Base-by-base conservation (phyloP, 352 stramenopile species). In the Pythium rishiriense region DNA sequence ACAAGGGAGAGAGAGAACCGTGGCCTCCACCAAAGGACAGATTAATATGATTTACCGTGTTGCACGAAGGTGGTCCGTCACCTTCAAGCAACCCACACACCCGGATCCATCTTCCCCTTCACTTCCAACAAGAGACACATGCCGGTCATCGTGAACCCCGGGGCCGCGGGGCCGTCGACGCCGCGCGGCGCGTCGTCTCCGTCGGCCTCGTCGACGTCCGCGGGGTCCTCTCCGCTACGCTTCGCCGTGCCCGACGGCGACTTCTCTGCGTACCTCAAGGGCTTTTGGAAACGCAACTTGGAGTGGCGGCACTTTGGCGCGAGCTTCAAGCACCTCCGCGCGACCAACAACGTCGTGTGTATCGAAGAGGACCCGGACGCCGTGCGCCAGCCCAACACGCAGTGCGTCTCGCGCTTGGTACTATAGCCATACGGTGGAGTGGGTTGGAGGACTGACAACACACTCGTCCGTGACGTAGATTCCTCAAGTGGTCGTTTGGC, bases 251-350 rank as follows among this genome's bases (percentile, higher is more conserved):
- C 81, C 15, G 70, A 78, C 49, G 82, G 74, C 39, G 84, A 93
- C 73, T 88, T 93, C 26, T 79, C 73, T 54, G 51, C 73, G 43
- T 93, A 87, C 55, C 70, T 93, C 10, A 84, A 90, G 51, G 84
- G 84, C 1, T 90, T 85, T 61, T 93, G 84, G 84, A 93, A 93
- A 71, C 79, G 84, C 56, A 93, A 90, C 48, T 68, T 93, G 25
- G 82, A 93, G 68, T 93, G 84, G 84, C 76, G 76, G 9, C 79
- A 88, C 68, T 93, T 93, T 58, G 84, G 84, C 22, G 64, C 60
- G 29, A 87, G 77, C 42, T 93, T 91, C 72, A 84, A 88, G 74
- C 82, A 91, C 66, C 45, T 93, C 56, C 84, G 84, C 55, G 80
- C 83, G 51, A 90, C 79, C 47, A 93, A 93, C 71, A 93, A 90